Evolutionary conservation across 257 asterid species (phyloP).

Genomic region (Hygrophila difformis): DNA sequence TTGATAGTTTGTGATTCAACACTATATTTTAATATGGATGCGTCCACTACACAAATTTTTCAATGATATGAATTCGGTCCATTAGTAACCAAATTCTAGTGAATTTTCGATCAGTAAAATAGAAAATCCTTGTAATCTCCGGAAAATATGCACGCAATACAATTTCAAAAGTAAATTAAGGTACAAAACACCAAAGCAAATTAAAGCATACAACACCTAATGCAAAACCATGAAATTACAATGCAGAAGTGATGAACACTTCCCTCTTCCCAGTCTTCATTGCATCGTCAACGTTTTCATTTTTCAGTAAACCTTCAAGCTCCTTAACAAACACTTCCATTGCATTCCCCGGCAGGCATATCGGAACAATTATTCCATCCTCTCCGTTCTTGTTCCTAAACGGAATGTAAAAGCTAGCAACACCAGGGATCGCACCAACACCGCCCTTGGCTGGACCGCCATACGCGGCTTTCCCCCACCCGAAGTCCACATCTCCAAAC

Average conservation of each 20-base stretch:
- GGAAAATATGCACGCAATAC: too few species aligned
- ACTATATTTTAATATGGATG: too few species aligned
- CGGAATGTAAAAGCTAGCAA: constrained; percentile 38
- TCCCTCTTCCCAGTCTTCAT: background rate
- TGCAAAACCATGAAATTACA: too few species aligned
- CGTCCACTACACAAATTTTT: too few species aligned
- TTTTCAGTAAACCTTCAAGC: constrained; percentile 28
- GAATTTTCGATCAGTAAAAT: too few species aligned
- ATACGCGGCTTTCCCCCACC: constrained; percentile 55
- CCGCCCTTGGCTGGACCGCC: constrained; percentile 60
- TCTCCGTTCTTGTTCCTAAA: constrained; percentile 39
- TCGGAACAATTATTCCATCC: constrained; percentile 41
- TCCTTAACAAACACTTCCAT: constrained; percentile 46
- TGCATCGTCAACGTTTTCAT: constrained; percentile 7
- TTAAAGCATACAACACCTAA: too few species aligned
- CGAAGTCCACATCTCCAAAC: constrained; percentile 45
- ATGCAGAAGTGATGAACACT: constrained; percentile 21
- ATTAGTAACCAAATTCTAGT: too few species aligned
- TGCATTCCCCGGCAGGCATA: constrained; percentile 40
- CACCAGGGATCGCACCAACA: constrained; percentile 39
- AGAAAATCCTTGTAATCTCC: too few species aligned
- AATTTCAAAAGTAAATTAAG: too few species aligned
- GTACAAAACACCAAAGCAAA: too few species aligned
- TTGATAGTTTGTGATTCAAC: too few species aligned
- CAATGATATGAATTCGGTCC: too few species aligned